These are phyloP conservation scores for Paraurostyla sp. DNA, from an alignment of 73 alveolate genomes.

Conservation along the genomic window DNA sequence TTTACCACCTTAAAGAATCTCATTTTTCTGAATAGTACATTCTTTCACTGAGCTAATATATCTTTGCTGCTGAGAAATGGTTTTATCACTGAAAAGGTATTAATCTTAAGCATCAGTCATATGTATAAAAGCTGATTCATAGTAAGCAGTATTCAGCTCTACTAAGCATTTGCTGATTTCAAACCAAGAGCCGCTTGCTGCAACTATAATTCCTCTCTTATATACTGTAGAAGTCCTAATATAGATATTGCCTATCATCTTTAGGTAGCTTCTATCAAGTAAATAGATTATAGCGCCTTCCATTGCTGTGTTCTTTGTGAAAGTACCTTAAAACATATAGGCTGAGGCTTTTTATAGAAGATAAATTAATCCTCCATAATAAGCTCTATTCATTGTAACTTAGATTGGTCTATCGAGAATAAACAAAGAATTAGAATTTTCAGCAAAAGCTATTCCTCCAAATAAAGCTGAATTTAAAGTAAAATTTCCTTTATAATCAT, in stretches of 20 bases:
- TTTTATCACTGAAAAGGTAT: not conserved
- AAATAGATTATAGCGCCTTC: slow-evolving; percentile 50
- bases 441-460: slow-evolving; percentile 52
- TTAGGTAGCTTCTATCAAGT: not conserved
- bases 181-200: slow-evolving; percentile 20
- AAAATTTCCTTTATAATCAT: slow-evolving; percentile 4
- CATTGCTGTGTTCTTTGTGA: not conserved
- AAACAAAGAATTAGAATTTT: not conserved
- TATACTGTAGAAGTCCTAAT: not conserved
- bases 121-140: slow-evolving; percentile 37
- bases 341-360: not conserved
- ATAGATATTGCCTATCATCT: not conserved
- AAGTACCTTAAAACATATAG: not conserved
- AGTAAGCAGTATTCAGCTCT: slow-evolving; percentile 45
- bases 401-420: not conserved
- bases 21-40: not conserved
- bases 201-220: slow-evolving; percentile 35
- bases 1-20: slow-evolving; percentile 38
- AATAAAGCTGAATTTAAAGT: slow-evolving; percentile 40
- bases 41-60: not conserved
- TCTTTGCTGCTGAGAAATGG: not conserved
- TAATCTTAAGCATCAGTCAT: slow-evolving; percentile 14
- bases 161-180: not conserved
- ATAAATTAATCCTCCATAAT: slow-evolving; percentile 44
- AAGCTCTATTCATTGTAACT: not conserved